These are phyloP conservation scores for Lyophyllum atratum DNA, from an alignment of 768 basidiomycete species.

Conservation along the genomic window DNA sequence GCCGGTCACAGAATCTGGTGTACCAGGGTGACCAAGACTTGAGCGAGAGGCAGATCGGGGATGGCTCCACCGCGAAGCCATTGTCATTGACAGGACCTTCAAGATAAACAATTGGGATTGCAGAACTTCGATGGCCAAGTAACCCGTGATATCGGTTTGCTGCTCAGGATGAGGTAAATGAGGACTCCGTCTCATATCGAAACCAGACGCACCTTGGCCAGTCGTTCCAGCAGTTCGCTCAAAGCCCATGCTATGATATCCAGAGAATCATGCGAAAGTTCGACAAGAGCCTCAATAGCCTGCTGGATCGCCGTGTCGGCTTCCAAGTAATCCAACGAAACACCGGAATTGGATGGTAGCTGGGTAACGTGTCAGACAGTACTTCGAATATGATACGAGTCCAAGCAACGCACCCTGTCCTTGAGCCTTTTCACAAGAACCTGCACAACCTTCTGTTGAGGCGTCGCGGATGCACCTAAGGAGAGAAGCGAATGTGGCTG, in stretches of 20 bases:
- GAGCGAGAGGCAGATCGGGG: constrained; percentile 44
- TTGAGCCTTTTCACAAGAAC: constrained; percentile 80
- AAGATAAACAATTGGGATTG: constrained; percentile 88
- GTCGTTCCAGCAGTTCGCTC: constrained; percentile 73
- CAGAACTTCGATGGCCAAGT: constrained; percentile 66
- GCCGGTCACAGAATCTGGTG: constrained; percentile 38
- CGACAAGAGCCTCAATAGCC: constrained; percentile 77
- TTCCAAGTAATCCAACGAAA: constrained; percentile 71
- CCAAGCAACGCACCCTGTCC: constrained; percentile 59
- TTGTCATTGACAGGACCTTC: constrained; percentile 75
- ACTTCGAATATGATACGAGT: neutral
- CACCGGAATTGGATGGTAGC: constrained; percentile 87
- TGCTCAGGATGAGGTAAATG: constrained; percentile 22
- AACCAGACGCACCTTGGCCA: constrained; percentile 61
- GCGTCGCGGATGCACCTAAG: constrained; percentile 45
- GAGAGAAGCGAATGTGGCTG: constrained; percentile 37
- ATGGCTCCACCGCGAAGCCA: constrained; percentile 75
- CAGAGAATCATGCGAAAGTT: constrained; percentile 74
- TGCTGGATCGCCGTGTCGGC: constrained; percentile 73
- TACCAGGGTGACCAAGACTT: constrained; percentile 35
- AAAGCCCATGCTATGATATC: constrained; percentile 81
- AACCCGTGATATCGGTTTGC: constrained; percentile 56
- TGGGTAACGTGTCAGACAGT: constrained; percentile 31
- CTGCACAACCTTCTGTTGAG: constrained; percentile 82
- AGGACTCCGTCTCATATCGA: neutral